A percentile compares a stretch with the other conserved stretches of the same genome.
These are phyloP conservation scores for Viola pubescens DNA, from an alignment of 441 rosid species.

Conservation along the genomic window DNA sequence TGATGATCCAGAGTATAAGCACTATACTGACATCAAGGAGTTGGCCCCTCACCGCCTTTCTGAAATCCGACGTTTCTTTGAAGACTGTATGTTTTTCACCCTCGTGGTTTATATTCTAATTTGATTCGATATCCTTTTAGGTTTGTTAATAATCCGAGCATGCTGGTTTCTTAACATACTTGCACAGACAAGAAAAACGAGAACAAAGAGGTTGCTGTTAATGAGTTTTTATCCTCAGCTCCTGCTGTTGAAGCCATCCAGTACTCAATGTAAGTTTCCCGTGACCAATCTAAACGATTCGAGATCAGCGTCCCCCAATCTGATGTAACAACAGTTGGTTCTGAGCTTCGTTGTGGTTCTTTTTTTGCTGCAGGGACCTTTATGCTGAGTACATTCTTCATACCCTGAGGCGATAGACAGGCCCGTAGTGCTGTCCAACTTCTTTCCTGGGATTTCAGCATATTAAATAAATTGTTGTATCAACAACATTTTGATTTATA, in stretches of 20 bases:
- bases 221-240: slow-evolving; percentile 67
- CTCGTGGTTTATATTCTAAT: background rate
- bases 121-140: background rate
- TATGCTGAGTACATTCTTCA: slow-evolving; percentile 88
- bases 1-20: slow-evolving; percentile 95
- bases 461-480: slow-evolving; percentile 21
- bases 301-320: background rate
- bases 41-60: slow-evolving; percentile 91
- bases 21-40: slow-evolving; percentile 77
- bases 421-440: background rate
- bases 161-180: slow-evolving; percentile 18
- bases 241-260: slow-evolving; percentile 69
- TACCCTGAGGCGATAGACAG: slow-evolving; percentile 53
- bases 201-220: slow-evolving; percentile 93
- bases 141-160: background rate
- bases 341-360: slow-evolving; percentile 1
- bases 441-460: slow-evolving; percentile 3
- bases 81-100: slow-evolving; percentile 64
- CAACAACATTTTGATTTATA: background rate
- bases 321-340: background rate
- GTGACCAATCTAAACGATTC: background rate
- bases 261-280: slow-evolving; percentile 64
- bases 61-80: slow-evolving; percentile 91
- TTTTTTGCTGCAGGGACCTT: slow-evolving; percentile 60
- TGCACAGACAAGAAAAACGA: slow-evolving; percentile 83